Conservation (phyloP, 441 rosid species). For the Biscutella laevigata region DNA sequence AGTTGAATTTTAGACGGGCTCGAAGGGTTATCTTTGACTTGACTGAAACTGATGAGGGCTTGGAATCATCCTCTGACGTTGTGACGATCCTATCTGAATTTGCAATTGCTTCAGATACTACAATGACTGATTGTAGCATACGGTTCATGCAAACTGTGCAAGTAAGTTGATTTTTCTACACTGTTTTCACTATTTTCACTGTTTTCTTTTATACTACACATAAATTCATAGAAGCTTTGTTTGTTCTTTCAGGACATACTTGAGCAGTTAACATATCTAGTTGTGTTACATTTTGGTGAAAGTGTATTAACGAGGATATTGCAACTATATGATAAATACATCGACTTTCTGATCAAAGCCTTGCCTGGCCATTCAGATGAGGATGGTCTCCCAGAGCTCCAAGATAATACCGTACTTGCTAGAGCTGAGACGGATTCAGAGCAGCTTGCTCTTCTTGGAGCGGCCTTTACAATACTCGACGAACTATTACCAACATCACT, state of each 20-base stretch:
- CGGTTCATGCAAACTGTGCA: constrained; percentile 68
- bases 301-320: constrained; percentile 62
- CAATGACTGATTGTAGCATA: constrained; percentile 65
- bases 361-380: constrained; percentile 88
- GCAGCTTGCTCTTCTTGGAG: constrained; percentile 85
- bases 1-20: constrained; percentile 79
- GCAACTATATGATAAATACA: constrained; percentile 69
- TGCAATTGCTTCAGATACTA: constrained; percentile 45
- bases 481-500: constrained; percentile 66
- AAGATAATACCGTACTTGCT: constrained; percentile 48
- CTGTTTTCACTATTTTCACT: background rate
- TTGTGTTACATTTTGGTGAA: constrained; percentile 71
- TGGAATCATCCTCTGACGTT: constrained; percentile 42
- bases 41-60: constrained; percentile 48
- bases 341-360: constrained; percentile 66
- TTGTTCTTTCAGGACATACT: constrained; percentile 60
- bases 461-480: constrained; percentile 81
- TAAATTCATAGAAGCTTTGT: constrained; percentile 4
- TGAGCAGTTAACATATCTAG: constrained; percentile 70
- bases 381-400: constrained; percentile 68
- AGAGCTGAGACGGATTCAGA: constrained; percentile 91
- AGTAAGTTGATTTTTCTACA: constrained; percentile 38
- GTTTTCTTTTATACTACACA: background rate
- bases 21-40: constrained; percentile 55
- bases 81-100: constrained; percentile 51